Evolutionary conservation across 2,329 filamentous ascomycete genomes (phyloP).

Genomic region (Huntiella savannae): DNA sequence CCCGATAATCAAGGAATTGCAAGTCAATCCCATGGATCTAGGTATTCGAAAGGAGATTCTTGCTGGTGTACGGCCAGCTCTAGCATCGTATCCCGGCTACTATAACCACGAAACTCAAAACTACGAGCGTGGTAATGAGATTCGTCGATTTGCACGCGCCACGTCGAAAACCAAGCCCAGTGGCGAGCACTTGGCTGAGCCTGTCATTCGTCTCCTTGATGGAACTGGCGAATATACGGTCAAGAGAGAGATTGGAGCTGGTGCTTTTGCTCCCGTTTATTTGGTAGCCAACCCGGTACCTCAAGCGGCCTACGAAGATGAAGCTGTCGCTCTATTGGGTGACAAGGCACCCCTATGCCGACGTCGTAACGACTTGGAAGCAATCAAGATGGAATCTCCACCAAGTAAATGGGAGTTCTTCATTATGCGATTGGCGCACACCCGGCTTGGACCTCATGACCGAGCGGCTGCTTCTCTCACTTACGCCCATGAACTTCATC

Average conservation of each 20-base stretch:
- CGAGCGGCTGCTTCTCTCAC: conserved; percentile 63
- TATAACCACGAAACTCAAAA: conserved; percentile 47
- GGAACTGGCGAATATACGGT: conserved; percentile 52
- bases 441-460: conserved; percentile 50
- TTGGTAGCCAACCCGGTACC: conserved; percentile 56
- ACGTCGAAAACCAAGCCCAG: conserved; percentile 36
- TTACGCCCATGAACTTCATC: conserved; percentile 71
- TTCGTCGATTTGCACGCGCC: conserved; percentile 63
- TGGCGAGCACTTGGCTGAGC: conserved; percentile 41
- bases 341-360: conserved; percentile 37
- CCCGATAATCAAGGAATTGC: conserved; percentile 59
- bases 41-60: conserved; percentile 56
- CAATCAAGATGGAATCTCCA: conserved; percentile 85
- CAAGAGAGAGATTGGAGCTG: conserved; percentile 72
- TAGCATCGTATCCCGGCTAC: conserved; percentile 62
- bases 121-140: conserved; percentile 51
- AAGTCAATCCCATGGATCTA: conserved; percentile 83
- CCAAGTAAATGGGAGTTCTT: conserved; percentile 90
- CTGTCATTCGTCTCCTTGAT: conserved; percentile 49
- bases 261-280: conserved; percentile 90
- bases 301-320: conserved; percentile 25
- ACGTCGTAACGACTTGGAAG: conserved; percentile 47
- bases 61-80: conserved; percentile 49
- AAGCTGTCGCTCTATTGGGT: conserved; percentile 33
- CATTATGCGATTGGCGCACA: conserved; percentile 69